Base-by-base conservation (phyloP, 352 stramenopile species). In the Nothophytophthora sp. region DNA sequence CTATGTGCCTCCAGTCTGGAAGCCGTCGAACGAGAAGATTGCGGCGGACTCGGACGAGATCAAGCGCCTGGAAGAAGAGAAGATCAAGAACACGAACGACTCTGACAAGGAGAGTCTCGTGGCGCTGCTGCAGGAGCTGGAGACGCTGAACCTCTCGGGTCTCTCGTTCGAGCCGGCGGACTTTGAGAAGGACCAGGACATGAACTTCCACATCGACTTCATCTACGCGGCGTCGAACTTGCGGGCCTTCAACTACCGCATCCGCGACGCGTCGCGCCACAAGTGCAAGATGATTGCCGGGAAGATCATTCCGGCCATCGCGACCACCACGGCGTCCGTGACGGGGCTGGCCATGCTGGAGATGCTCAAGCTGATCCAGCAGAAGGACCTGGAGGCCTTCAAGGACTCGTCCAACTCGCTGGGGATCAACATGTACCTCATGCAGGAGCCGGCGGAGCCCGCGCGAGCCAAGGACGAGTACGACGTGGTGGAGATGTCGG, bases 251-350 rank as follows among this genome's bases (percentile, higher is more conserved):
- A 95, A 95, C 65, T 94, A 94, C 71, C 81, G 83, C 44, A 94
- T 94, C 48, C 81, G 76, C 45, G 67, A 89, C 55, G 81, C 82
- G 23, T 88, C 81, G 12, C 84, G 84, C 30, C 84, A 94, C 67
- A 94, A 91, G 54, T 92, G 96, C 65, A 99, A 99, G 77, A 98
- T 98, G 64, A 99, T 99, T 58, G 98, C 98, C 8, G 98, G 98
- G 36, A 99, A 99, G 71, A 99, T 99, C 60, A 99, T 99, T 57
- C 97, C 97, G 13, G 97, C 98, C 20, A 99, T 99, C 77, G 97
- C 97, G 13, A 99, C 97, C n/a, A 99, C 97, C 9, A 99, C 99
- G 65, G 98, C 98, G 15, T 99, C 99, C 42, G 97, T 99, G 40
- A 98, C 97, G 2, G 97, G 96, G 8, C 68, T 99, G 42, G 96